Evolutionary conservation across 1,284 basidiomycete species (phyloP), one percentile per base, ranked within the genome.

Genomic region (Malassezia obtusa): DNA sequence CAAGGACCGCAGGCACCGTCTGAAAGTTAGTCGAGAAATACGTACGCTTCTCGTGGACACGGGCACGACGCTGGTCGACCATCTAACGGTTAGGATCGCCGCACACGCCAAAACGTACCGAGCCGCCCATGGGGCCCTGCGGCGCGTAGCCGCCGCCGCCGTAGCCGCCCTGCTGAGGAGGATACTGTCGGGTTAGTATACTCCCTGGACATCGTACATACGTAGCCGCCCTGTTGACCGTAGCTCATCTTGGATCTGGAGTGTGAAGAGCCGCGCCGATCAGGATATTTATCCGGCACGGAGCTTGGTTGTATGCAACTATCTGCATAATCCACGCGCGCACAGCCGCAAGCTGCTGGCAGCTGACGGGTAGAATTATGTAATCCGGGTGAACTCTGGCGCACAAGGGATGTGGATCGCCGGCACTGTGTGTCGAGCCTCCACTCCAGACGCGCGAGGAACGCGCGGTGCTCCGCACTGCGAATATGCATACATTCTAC

Each of bases 1-100:
- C 53, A 56, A 41, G 53, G 53, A 41, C 53, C 53, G 40, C 53
- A 56, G 3, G 19, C 19, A 28, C 53, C 53, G 30, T 56, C 52
- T 55, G 41, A 10, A 12, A 15, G 52, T 55, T 11, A 55, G 46
- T 39, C 4, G 4, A 14, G 28, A 28, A 12, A 45, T 40, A 55
- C 52, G 47, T 55, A 55, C 52, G 43, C 48, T 56, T 50, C 19
- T 56, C 46, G 7, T 50, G 28, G 7, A 50, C 53, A n/a, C 53
- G 53, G 2, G 53, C 48, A 21, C 45, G 48, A 14, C 53, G 41
- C 35, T 56, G 40, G 31, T 56, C 48, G 11, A 50, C 36, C 11
- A 6, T 32, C 52, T 55, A 19, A 19, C 1, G n/a, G n/a, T n/a
- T n/a, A n/a, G n/a, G n/a, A n/a, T n/a, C n/a, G n/a, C n/a, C n/a